phyloP scores from a whole-genome alignment of 2,329 filamentous ascomycete species.

The Penicillium sp. region DNA sequence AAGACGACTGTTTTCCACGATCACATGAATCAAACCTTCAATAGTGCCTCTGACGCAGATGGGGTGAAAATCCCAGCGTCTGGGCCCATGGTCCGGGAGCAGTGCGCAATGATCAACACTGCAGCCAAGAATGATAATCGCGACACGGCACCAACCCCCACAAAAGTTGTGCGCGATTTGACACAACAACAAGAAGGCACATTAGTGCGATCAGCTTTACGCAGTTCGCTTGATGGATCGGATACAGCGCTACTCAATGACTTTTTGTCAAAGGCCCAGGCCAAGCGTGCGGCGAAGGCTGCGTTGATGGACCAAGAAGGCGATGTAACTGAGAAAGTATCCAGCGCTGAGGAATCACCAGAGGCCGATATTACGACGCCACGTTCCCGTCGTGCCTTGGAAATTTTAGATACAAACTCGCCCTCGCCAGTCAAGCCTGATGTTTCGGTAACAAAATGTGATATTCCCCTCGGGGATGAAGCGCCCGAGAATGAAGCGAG shows the following conservation, averaged over 20 bases:
- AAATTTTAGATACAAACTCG: conserved; percentile 41
- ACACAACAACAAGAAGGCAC: conserved; percentile 34
- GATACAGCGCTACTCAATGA: conserved; percentile 42
- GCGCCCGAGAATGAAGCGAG: conserved; percentile 9
- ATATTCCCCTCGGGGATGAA: conserved; percentile 10
- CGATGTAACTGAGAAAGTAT: conserved; percentile 15
- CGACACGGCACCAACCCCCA: conserved; percentile 7
- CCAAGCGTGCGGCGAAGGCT: conserved; percentile 41
- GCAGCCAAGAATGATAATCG: background rate
- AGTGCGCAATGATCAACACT: background rate
- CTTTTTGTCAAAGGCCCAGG: conserved; percentile 43
- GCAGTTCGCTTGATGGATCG: conserved; percentile 40
- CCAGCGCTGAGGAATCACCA: conserved; percentile 16
- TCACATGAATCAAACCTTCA: background rate
- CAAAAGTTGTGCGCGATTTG: conserved; percentile 25
- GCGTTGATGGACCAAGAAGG: conserved; percentile 22
- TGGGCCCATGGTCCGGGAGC: conserved; percentile 5
- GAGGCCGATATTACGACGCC: conserved; percentile 29
- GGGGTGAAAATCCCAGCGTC: conserved; percentile 12
- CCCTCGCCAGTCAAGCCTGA: conserved; percentile 37
- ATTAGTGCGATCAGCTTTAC: conserved; percentile 38
- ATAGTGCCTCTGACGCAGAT: conserved; percentile 7
- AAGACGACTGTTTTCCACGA: conserved; percentile 14
- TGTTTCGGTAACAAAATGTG: conserved; percentile 31
- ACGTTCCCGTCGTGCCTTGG: conserved; percentile 35